These are phyloP conservation scores for Pythium graminicola DNA, from an alignment of 352 stramenopile species.

Conservation along the genomic window DNA sequence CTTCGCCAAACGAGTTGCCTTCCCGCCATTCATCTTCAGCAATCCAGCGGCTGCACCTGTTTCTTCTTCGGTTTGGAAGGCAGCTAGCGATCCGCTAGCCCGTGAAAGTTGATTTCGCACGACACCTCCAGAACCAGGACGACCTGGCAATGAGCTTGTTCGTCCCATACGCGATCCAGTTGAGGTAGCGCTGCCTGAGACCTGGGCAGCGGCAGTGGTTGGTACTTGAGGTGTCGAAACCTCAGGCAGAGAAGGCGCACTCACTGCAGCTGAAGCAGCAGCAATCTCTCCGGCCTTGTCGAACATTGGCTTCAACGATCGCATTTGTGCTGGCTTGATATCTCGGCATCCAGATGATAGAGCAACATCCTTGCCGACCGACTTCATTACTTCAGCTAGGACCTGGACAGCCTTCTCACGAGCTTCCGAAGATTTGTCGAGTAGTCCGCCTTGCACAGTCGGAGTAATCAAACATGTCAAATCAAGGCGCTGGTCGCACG, in stretches of 20 bases:
- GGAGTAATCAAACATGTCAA: constrained; percentile 55
- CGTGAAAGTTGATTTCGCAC: constrained; percentile 10
- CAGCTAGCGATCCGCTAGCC: constrained; percentile 25
- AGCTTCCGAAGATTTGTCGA: constrained; percentile 80
- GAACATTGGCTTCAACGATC: constrained; percentile 77
- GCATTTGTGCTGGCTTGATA: constrained; percentile 83
- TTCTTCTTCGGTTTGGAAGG: constrained; percentile 17
- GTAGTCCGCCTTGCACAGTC: constrained; percentile 65
- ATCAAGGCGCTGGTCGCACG: constrained; percentile 56
- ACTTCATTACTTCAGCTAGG: constrained; percentile 77
- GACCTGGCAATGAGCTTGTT: constrained; percentile 14
- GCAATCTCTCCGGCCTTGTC: constrained; percentile 57
- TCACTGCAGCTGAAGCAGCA: background rate
- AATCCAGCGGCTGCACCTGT: constrained; percentile 23
- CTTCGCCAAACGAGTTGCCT: constrained; percentile 48
- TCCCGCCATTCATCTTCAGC: constrained; percentile 63
- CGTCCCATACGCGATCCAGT: constrained; percentile 3
- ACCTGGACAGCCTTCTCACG: constrained; percentile 75
- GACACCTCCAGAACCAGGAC: constrained; percentile 3
- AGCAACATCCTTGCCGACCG: constrained; percentile 66
- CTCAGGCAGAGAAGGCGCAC: background rate
- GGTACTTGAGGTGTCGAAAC: background rate
- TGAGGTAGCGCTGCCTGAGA: background rate
- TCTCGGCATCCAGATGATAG: constrained; percentile 66
- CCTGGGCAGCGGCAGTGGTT: background rate